A percentile compares a stretch with the other conserved stretches of the same genome.
These are phyloP conservation scores for Paramarasmius palmivorus DNA, from an alignment of 1,284 basidiomycete genomes.

Conservation along the genomic window DNA sequence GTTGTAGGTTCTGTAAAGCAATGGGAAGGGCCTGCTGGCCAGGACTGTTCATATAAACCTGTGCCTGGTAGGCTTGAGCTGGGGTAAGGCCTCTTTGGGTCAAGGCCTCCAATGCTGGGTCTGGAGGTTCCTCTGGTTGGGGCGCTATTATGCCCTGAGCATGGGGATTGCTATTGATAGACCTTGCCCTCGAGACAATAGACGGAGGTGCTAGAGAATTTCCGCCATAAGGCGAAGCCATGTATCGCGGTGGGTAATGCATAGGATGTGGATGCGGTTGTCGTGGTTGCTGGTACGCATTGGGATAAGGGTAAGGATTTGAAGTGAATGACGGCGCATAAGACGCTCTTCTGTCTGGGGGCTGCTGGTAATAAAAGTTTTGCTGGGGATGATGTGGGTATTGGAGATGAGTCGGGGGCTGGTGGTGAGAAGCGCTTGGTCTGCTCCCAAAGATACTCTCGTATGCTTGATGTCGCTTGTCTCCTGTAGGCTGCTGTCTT, in stretches of 20 bases:
- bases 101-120: constrained; percentile 46
- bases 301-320: not conserved
- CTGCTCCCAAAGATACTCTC: constrained; percentile 84
- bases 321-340: constrained; percentile 21
- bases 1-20: constrained; percentile 26
- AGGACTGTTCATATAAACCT: constrained; percentile 56
- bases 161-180: constrained; percentile 45
- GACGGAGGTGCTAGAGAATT: constrained; percentile 39
- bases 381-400: constrained; percentile 22
- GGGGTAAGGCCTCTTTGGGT: constrained; percentile 62
- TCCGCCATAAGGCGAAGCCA: constrained; percentile 28
- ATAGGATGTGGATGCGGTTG: constrained; percentile 19
- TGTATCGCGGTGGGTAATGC: constrained; percentile 27
- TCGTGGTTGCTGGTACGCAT: constrained; percentile 12
- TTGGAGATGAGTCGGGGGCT: constrained; percentile 28
- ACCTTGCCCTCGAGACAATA: constrained; percentile 45
- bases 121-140: constrained; percentile 56
- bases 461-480: constrained; percentile 77
- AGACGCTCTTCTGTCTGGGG: constrained; percentile 31
- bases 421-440: constrained; percentile 60
- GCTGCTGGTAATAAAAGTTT: constrained; percentile 23
- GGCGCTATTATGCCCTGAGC: constrained; percentile 48
- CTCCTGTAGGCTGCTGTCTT: constrained; percentile 52
- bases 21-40: constrained; percentile 20
- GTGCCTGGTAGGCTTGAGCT: constrained; percentile 78